Conservation (phyloP, 257 asterid genomes). For the Salvia splendens region DNA sequence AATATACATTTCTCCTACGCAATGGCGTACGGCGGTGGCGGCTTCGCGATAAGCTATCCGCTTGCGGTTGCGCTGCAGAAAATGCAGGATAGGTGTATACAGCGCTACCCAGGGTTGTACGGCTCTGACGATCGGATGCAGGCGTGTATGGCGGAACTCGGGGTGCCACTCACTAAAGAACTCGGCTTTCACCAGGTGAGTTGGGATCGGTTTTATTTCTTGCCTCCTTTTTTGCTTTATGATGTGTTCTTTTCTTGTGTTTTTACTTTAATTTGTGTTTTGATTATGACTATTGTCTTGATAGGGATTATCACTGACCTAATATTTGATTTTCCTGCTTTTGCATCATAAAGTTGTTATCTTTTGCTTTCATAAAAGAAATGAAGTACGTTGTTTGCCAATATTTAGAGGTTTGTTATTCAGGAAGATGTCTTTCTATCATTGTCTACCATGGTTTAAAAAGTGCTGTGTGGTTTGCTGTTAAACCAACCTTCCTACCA, state of each 20-base stretch:
- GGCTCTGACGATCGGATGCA: slow-evolving; percentile 93
- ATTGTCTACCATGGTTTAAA: neutral
- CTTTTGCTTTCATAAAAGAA: slow-evolving; percentile 17
- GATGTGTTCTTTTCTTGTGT: neutral
- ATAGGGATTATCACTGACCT: slow-evolving; percentile 16
- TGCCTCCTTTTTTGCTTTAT: neutral
- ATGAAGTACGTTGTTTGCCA: slow-evolving; percentile 17
- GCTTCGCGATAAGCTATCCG: slow-evolving; percentile 87
- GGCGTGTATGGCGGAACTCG: slow-evolving; percentile 96
- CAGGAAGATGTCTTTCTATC: neutral
- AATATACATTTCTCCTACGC: slow-evolving; percentile 70
- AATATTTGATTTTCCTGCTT: neutral
- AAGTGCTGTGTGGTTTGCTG: neutral
- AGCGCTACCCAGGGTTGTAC: slow-evolving; percentile 77
- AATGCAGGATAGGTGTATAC: slow-evolving; percentile 82
- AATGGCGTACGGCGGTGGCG: slow-evolving; percentile 96
- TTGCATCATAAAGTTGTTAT: neutral
- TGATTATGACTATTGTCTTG: slow-evolving; percentile 7
- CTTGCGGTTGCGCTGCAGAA: slow-evolving; percentile 72
- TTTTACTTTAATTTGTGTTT: neutral
- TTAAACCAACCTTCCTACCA: neutral
- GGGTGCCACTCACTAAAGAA: slow-evolving; percentile 91
- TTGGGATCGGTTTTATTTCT: neutral
- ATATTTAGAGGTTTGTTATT: neutral
- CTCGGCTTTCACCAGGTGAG: slow-evolving; percentile 87